These are phyloP conservation scores for Thermochaetoides thermophila DNA, from an alignment of 495 filamentous ascomycete genomes.

Conservation along the genomic window DNA sequence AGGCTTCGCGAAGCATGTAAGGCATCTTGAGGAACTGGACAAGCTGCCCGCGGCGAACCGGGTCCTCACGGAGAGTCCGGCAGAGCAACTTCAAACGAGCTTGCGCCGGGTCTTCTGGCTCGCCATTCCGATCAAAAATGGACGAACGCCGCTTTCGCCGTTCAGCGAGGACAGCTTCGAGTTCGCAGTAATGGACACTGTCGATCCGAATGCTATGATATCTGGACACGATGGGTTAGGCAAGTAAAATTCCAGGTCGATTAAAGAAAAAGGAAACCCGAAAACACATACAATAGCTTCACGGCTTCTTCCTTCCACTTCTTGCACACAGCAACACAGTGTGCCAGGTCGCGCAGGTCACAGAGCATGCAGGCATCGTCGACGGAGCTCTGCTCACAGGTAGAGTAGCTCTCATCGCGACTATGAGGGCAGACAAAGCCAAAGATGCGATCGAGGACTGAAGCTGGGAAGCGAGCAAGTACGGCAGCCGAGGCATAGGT, in stretches of 20 bases:
- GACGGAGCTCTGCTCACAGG: conserved; percentile 66
- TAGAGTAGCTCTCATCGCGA: conserved; percentile 58
- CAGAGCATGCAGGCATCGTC: conserved; percentile 90
- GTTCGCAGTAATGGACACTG: conserved; percentile 83
- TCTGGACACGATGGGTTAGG: conserved; percentile 23
- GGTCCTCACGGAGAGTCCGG: conserved; percentile 63
- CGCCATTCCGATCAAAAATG: conserved; percentile 58
- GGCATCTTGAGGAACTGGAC: conserved; percentile 76
- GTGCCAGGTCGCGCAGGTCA: conserved; percentile 80
- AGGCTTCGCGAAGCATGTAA: conserved; percentile 91
- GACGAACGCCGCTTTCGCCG: conserved; percentile 56
- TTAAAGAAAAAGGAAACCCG: no score
- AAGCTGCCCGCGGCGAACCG: conserved; percentile 41
- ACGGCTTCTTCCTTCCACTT: conserved; percentile 48
- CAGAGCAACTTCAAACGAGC: conserved; percentile 64
- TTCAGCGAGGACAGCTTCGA: conserved; percentile 64
- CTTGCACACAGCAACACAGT: conserved; percentile 57
- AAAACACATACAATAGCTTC: conserved; percentile 47
- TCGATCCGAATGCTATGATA: conserved; percentile 89
- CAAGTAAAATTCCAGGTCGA: not conserved
- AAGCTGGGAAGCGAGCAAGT: conserved; percentile 38
- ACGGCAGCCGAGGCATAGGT: conserved; percentile 17
- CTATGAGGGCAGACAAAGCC: conserved; percentile 71
- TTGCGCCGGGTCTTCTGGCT: conserved; percentile 62
- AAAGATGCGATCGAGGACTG: conserved; percentile 61